Percentiles rank a stretch among this genome's conserved stretches.
These are phyloP conservation scores for Fraxinus sp. DNA, from an alignment of 305 asterid species.

Conservation along the genomic window DNA sequence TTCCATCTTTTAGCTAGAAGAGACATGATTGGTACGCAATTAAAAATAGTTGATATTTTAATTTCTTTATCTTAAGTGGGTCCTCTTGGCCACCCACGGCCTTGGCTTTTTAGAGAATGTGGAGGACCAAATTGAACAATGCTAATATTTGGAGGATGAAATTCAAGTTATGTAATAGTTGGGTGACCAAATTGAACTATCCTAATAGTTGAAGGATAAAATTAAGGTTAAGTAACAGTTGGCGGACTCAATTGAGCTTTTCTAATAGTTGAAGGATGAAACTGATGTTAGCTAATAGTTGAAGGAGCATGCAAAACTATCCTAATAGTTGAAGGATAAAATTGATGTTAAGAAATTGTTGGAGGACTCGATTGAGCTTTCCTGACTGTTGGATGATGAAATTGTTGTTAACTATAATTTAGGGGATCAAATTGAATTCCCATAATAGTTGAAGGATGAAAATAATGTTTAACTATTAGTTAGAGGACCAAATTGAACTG, in stretches of 20 bases:
- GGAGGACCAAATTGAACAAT: neutral
- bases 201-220: neutral
- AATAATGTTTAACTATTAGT: neutral
- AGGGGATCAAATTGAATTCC: neutral
- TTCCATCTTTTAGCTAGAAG: neutral
- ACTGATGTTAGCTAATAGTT: too few species aligned
- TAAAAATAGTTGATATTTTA: neutral
- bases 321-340: neutral
- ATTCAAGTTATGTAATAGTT: neutral
- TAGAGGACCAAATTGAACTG: neutral
- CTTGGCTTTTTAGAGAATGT: neutral
- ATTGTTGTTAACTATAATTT: too few species aligned
- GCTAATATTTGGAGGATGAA: neutral
- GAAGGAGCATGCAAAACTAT: neutral
- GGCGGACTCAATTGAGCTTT: neutral
- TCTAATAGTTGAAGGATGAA: neutral
- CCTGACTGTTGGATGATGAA: neutral
- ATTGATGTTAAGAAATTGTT: neutral
- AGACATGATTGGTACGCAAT: neutral
- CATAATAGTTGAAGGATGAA: neutral
- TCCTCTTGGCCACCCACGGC: neutral
- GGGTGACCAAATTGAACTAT: neutral
- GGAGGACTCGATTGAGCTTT: neutral
- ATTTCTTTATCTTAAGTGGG: neutral
- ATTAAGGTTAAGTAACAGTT: neutral